Evolutionary conservation across 2,329 filamentous ascomycete genomes (phyloP), one percentile per base, ranked within the genome.

Genomic region (Polychaeton citri): DNA sequence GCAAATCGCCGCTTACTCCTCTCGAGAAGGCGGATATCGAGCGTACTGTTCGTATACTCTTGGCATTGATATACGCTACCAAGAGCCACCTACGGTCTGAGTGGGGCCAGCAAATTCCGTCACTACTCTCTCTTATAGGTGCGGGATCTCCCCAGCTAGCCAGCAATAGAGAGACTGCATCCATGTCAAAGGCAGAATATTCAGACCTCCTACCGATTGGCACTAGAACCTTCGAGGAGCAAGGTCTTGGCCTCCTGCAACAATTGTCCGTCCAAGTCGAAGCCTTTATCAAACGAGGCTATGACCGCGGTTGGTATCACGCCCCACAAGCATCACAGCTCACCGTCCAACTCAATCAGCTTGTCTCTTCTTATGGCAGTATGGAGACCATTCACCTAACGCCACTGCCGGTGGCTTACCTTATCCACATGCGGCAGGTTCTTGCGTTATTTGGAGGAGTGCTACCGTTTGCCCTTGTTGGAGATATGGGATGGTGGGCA

Each of bases 361-460:
- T 79, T 13, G 65, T 69, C 12, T 66, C 72, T 40, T 71, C 72
- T 0, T 78, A 75, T 50, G 73, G 73, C 2, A 64, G 57, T 36
- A 76, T 79, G 72, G 75, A 79, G 55, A 77, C 74, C 0, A 79
- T 79, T 30, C 65, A 72, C 39, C 54, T 72, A n/a, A 78, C 75
- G 0, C 73, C 74, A 0, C 68, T 79, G 15, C 75, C 75, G 1
- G 68, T 79, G 6, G 75, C 75, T 4, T 74, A 78, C 49, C 48
- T 79, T 48, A 79, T 79, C 41, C 75, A 79, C 44, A 71, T 73
- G 46, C 71, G 71, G 42, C 75, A 79, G 54, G 74, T 77, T 0
- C 62, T 79, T 0, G 72, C 71, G 0, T 58, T 79, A 1, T 79
- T 75, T 45, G 66, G 68, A 19, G 66, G 64, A 35, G 68, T 79